These are phyloP conservation scores for Boletus vermiculosoides DNA, from an alignment of 768 basidiomycete genomes.

Conservation along the genomic window DNA sequence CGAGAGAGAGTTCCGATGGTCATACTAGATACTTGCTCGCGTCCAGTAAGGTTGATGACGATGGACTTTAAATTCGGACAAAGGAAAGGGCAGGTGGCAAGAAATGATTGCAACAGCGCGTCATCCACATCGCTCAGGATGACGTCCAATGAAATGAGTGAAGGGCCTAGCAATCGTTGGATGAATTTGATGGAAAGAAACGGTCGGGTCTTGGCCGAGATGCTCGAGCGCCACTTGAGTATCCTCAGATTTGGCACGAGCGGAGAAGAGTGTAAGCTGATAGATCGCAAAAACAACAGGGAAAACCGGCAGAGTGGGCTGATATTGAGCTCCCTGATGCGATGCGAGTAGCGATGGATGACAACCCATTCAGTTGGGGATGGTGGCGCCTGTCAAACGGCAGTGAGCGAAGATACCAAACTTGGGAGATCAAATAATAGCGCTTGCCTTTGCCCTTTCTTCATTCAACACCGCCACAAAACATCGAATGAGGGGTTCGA, in stretches of 20 bases:
- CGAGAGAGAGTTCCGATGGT: not conserved
- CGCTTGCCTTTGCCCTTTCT: not conserved
- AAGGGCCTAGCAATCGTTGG: not conserved
- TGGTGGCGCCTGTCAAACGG: not conserved
- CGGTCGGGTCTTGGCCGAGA: not conserved
- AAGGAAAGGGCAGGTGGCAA: not conserved
- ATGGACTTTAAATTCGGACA: not conserved
- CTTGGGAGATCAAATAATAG: not conserved
- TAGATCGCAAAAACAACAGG: not conserved
- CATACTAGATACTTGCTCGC: not conserved
- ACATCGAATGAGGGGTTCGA: slow-evolving; percentile 1
- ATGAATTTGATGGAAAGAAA: not conserved
- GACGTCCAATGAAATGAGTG: not conserved
- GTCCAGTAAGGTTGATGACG: not conserved
- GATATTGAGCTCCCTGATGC: not conserved
- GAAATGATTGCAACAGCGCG: not conserved
- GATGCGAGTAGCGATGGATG: slow-evolving; percentile 4
- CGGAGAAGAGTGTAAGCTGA: not conserved
- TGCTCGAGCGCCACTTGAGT: not conserved
- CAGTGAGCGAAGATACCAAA: not conserved
- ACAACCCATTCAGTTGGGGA: not conserved
- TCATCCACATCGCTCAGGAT: not conserved
- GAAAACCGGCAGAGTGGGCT: not conserved
- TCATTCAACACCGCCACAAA: not conserved
- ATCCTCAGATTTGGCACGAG: slow-evolving; percentile 1